Evolutionary conservation across 352 stramenopile species (phyloP), one percentile per base, ranked within the genome.

Genomic region (Globisporangium parvum): DNA sequence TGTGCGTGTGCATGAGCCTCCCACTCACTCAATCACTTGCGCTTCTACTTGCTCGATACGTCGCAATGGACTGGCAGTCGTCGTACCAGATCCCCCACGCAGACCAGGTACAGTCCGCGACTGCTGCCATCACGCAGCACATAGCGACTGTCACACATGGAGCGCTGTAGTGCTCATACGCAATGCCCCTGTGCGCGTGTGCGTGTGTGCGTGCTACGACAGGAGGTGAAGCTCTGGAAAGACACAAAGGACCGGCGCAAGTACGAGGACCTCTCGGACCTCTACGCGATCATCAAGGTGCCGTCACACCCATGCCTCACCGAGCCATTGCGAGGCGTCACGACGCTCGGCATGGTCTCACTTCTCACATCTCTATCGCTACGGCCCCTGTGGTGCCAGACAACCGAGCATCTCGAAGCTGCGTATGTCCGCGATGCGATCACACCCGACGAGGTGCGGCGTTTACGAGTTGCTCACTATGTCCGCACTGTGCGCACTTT

Each of bases 281-380:
- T 99, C 28, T 99, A 97, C 55, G 88, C 93, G 35, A 98, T 99
- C 66, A 98, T 99, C 55, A 98, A 98, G 62, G 91, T 85, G 46
- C 24, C 23, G 9, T 18, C 15, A 11, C 41, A 2, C n/a, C n/a
- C n/a, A n/a, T n/a, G n/a, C n/a, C n/a, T n/a, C n/a, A 24, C 18
- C 23, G 31, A 37, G 31, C 37, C 2, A 41, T 41, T 41, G 35
- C 15, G 40, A 21, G 40, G 18, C 8, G 12, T 45, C 14, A 21
- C 39, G 14, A 45, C 39, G 10, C 39, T 45, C 18, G 14, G 15
- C 21, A 6, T 9, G 21, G 2, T 2, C 39, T 20, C 17, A 44
- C 39, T 18, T 24, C 15, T 6, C 6, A 21, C 18, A 10, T 47
- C 41, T 6, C 41, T 47, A 18, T 45, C 6, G 39, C 39, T 45